Evolutionary conservation across 2,329 filamentous ascomycete genomes (phyloP), one percentile per base, ranked within the genome.

Genomic region (Aspergillus cejpii): DNA sequence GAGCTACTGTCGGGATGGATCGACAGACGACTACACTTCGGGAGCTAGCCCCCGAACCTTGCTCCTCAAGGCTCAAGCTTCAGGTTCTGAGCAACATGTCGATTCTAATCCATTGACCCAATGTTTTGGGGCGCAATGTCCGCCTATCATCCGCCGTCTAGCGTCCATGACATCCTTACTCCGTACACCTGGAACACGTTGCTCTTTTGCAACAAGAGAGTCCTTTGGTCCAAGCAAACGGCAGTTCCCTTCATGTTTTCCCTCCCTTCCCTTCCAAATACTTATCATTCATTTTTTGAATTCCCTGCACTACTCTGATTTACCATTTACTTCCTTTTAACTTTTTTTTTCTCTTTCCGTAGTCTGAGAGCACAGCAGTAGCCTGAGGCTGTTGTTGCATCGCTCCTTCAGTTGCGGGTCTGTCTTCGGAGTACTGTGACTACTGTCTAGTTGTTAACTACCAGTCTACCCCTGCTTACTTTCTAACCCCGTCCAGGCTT

Each of bases 311-410:
- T 21, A 33, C 17, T 36, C 24, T 39, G 31, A 7, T 38, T 37
- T 39, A 2, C 37, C 31, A 29, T 38, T 40, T 37, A 33, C 33
- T 28, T 14, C 26, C 10, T 23, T 46, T 43, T 43, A 26, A 26
- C n/a, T 36, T 45, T 41, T 42, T n/a, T 33, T 26, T 21, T 26
- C n/a, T 36, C 31, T 38, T 33, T 45, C 26, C 43, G 43, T 51
- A 48, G 44, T 51, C 38, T 48, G 44, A 41, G 48, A 49, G 51
- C 48, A 57, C 53, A 57, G 39, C 54, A 52, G 53, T 51, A 57
- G 53, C 43, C 51, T 44, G 52, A 50, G 45, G 28, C 44, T 54
- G 49, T 54, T 52, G 51, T 50, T 54, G 49, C 52, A 54, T 53
- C 36, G 44, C 44, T 45, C 49, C 47, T 47, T 51, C 49, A 51